Conservation (phyloP, 2,329 filamentous ascomycete genomes). For the Lachnellula hyalina region DNA sequence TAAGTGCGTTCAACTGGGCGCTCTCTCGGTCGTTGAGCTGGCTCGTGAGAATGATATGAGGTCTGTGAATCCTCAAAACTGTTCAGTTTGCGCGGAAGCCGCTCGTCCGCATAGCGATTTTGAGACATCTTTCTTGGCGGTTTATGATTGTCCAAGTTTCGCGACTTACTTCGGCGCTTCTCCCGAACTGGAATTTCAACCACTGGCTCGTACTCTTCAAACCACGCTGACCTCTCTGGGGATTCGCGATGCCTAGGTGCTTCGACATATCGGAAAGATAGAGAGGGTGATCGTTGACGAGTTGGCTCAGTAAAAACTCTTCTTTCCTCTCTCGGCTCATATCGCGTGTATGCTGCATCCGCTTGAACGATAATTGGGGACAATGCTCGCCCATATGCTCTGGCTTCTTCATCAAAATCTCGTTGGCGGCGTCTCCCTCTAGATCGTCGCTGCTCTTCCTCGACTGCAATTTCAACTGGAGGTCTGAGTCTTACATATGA, state of each 20-base stretch:
- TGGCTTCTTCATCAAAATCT: not conserved
- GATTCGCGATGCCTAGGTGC: not conserved
- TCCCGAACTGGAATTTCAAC: no score
- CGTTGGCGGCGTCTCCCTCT: conserved; percentile 6
- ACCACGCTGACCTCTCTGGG: not conserved
- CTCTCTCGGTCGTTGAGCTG: conserved; percentile 14
- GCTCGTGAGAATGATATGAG: conserved; percentile 8
- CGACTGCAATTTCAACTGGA: conserved; percentile 2
- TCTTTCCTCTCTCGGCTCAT: not conserved
- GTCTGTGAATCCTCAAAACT: conserved; percentile 7
- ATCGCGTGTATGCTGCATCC: not conserved
- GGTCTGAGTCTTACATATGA: not conserved
- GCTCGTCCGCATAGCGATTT: not conserved
- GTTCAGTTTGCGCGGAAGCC: conserved; percentile 1
- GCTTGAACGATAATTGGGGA: not conserved
- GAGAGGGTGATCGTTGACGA: not conserved
- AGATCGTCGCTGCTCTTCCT: conserved; percentile 3
- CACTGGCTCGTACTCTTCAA: no score
- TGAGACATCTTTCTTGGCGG: not conserved
- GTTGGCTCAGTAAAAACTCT: not conserved
- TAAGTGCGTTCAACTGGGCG: conserved; percentile 9
- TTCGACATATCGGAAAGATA: not conserved
- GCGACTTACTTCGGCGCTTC: no score
- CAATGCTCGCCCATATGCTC: not conserved
- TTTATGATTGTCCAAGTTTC: not conserved